Evolutionary conservation across 2,329 filamentous ascomycete species (phyloP), one percentile per base, ranked within the genome.

Genomic region (Neonectria ditissima): DNA sequence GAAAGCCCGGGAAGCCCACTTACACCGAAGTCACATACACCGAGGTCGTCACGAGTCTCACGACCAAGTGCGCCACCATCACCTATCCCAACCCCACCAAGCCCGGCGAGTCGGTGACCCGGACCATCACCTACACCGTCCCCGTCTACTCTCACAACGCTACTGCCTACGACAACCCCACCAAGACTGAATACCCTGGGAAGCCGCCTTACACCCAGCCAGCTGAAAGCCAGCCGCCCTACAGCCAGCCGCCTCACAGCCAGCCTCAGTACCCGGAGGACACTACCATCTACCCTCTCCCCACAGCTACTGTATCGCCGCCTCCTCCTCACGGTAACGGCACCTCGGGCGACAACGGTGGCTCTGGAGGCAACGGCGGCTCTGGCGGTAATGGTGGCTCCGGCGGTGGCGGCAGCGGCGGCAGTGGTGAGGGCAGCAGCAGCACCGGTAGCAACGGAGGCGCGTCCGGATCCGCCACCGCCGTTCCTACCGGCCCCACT

Each of bases 41-140:
- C 13, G 37, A 41, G n/a, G 37, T 41, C n/a, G 37, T 41, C 59
- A 67, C 45, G 68, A 69, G n/a, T 18, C 37, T 41, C 60, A 71
- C 71, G 62, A 73, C 71, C 58, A 72, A 73, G 69, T 72, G 71
- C 55, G 64, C 63, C 50, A 73, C 71, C 20, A 66, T 66, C 55
- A 69, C 69, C 39, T 72, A 73, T 55, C 71, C 71, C 62, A 68
- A 73, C 57, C 71, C 71, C 32, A 73, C 71, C 28, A 50, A 66
- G 16, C 63, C 62, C 18, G 71, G 70, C 28, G 50, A 69, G 55
- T 70, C 59, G 18, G 67, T 70, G 58, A 73, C 71, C 13, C 65
- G 63, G 64, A 73, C 71, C 22, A 65, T 73, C 63, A 71, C 68
- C 50, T 73, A 73, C 62, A 73, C 71, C 9, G 58, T 70, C 24